Percentiles rank a stretch among this genome's conserved stretches.
phyloP scores from a whole-genome alignment of 2,329 filamentous ascomycete species.

The Aspergillus ochraceus region DNA sequence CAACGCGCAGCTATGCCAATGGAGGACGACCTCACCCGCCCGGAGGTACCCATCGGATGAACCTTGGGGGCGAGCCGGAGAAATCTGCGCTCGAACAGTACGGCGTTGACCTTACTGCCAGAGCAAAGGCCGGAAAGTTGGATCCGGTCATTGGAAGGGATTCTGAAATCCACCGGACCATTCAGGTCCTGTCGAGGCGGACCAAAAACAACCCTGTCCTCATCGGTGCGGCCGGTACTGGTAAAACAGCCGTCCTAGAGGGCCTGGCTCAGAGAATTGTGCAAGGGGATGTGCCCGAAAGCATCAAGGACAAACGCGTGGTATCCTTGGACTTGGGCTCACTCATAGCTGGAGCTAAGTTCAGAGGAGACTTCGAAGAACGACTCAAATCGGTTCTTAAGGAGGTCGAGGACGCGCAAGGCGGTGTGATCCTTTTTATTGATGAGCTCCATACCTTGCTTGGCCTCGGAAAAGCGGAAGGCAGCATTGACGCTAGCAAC shows the following conservation, averaged over 20 bases:
- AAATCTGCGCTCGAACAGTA: conserved; percentile 90
- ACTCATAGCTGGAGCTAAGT: conserved; percentile 93
- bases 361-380: conserved; percentile 94
- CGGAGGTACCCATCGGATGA: conserved; percentile 91
- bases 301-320: conserved; percentile 90
- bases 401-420: conserved; percentile 86
- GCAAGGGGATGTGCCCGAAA: conserved; percentile 89
- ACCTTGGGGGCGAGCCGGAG: conserved; percentile 72
- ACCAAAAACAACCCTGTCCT: conserved; percentile 96
- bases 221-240: conserved; percentile 88
- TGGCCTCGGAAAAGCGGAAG: conserved; percentile 90
- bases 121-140: conserved; percentile 82
- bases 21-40: conserved; percentile 74
- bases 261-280: conserved; percentile 88
- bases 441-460: conserved; percentile 91
- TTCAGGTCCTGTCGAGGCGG: conserved; percentile 85
- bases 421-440: conserved; percentile 89
- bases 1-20: conserved; percentile 54
- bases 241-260: conserved; percentile 91
- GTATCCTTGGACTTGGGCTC: conserved; percentile 85
- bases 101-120: conserved; percentile 83
- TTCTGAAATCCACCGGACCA: conserved; percentile 86
- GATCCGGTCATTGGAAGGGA: conserved; percentile 96
- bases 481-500: conserved; percentile 94
- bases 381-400: conserved; percentile 85